phyloP scores from a whole-genome alignment of 306 rosid species.

The Spatholobus suberectus region DNA sequence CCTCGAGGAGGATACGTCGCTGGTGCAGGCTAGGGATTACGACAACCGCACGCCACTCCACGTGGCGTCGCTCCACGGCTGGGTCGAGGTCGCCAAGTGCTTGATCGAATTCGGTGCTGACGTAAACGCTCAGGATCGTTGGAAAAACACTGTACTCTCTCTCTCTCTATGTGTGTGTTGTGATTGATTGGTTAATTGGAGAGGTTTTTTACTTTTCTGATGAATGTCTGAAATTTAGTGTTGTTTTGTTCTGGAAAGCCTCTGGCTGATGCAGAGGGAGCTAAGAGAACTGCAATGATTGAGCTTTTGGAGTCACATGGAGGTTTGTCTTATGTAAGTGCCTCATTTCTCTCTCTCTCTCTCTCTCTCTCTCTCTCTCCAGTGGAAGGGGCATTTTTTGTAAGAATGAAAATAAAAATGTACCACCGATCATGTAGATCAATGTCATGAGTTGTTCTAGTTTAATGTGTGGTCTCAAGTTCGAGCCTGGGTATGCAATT shows the following conservation, averaged over 20 bases:
- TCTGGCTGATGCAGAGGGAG: constrained; percentile 97
- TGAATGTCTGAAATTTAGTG: constrained; percentile 22
- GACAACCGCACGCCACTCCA: constrained; percentile 94
- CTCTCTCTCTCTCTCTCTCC: constrained; percentile 34
- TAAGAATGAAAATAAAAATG: not conserved
- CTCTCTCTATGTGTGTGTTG: not conserved
- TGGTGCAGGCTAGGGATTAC: constrained; percentile 81
- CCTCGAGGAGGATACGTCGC: constrained; percentile 79
- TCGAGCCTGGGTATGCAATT: not conserved
- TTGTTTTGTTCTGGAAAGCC: constrained; percentile 57
- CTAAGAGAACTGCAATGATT: constrained; percentile 57
- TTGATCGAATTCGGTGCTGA: constrained; percentile 82
- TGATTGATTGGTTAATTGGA: not conserved
- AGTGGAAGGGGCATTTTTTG: not conserved
- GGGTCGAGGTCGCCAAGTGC: constrained; percentile 80
- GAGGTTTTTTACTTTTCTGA: not conserved
- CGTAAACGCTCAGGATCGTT: constrained; percentile 93
- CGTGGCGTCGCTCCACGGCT: constrained; percentile 85
- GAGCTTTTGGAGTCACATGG: constrained; percentile 79
- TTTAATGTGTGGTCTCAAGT: not conserved
- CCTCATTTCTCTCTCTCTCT: constrained; percentile 31
- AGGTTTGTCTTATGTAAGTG: constrained; percentile 85
- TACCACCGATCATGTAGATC: not conserved
- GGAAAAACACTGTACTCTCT: constrained; percentile 82
- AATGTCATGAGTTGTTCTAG: not conserved